phyloP scores from a whole-genome alignment of 306 rosid genomes.

The Arachis hypogaea region DNA sequence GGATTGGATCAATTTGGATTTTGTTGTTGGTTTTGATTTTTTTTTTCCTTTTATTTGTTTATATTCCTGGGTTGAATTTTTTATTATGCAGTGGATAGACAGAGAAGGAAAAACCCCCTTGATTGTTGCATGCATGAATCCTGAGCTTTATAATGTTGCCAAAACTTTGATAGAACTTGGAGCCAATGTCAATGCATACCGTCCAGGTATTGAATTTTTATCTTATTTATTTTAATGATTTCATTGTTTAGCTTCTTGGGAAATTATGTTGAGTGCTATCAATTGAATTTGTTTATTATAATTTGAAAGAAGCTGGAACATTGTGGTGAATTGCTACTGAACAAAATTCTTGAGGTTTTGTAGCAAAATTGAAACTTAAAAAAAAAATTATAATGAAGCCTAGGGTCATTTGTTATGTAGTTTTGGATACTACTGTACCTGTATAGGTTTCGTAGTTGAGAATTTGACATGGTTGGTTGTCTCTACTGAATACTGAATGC shows the following conservation, averaged over 20 bases:
- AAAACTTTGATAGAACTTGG: conserved; percentile 87
- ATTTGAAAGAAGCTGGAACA: conserved; percentile 13
- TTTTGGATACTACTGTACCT: conserved; percentile 18
- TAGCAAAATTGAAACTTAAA: neutral
- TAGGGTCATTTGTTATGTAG: conserved; percentile 13
- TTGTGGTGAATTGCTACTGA: neutral
- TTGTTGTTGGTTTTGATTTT: conserved; percentile 33
- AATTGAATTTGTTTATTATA: conserved; percentile 16
- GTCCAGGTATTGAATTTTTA: conserved; percentile 64
- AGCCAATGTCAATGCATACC: conserved; percentile 86
- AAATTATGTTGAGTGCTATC: conserved; percentile 3
- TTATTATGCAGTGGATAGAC: conserved; percentile 70
- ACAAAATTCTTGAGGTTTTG: neutral
- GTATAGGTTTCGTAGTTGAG: conserved; percentile 28
- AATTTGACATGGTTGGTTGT: conserved; percentile 24
- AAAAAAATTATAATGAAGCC: too few species aligned
- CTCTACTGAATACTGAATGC: conserved; percentile 8
- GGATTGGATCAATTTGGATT: conserved; percentile 34
- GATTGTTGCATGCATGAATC: conserved; percentile 85
- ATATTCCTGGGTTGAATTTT: neutral
- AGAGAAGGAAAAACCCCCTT: conserved; percentile 83
- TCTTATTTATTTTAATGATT: neutral
- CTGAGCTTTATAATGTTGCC: conserved; percentile 65
- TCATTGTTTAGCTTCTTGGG: conserved; percentile 8
- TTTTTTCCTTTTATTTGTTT: neutral